Evolutionary conservation across 768 basidiomycete species (phyloP).

Genomic region (Russula olivacea): DNA sequence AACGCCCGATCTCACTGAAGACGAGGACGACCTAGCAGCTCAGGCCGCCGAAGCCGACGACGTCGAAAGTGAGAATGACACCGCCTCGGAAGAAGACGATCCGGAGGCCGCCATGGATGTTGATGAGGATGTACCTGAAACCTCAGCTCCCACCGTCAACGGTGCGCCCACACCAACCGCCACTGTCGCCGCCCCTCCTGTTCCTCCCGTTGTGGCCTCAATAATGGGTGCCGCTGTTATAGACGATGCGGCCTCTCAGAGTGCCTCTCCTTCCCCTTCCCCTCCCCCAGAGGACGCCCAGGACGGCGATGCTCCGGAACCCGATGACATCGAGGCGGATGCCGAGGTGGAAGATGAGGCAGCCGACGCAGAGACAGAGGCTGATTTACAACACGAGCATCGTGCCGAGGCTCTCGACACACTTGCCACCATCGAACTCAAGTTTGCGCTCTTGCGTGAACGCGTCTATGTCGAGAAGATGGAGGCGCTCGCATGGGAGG

Average conservation of each 20-base stretch:
- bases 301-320: conserved; percentile 24
- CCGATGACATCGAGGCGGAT: conserved; percentile 27
- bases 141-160: conserved; percentile 13
- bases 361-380: conserved; percentile 41
- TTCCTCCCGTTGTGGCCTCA: conserved; percentile 9
- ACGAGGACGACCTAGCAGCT: conserved; percentile 33
- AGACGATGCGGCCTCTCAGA: conserved; percentile 16
- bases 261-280: conserved; percentile 18
- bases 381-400: conserved; percentile 74
- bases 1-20: conserved; percentile 32
- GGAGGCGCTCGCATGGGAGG: conserved; percentile 86
- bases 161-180: conserved; percentile 22
- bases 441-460: conserved; percentile 83
- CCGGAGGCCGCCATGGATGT: conserved; percentile 30
- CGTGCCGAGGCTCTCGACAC: conserved; percentile 85
- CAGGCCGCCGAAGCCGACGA: conserved; percentile 25
- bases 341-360: conserved; percentile 30
- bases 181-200: conserved; percentile 11
- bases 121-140: conserved; percentile 30
- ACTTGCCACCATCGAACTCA: conserved; percentile 85
- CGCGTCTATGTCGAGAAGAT: conserved; percentile 90
- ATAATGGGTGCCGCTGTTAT: conserved; percentile 11
- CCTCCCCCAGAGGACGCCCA: conserved; percentile 23
- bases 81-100: conserved; percentile 28
- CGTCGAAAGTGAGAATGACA: conserved; percentile 25